Conservation (phyloP, 768 basidiomycete species). For the Auricularia sp. region DNA sequence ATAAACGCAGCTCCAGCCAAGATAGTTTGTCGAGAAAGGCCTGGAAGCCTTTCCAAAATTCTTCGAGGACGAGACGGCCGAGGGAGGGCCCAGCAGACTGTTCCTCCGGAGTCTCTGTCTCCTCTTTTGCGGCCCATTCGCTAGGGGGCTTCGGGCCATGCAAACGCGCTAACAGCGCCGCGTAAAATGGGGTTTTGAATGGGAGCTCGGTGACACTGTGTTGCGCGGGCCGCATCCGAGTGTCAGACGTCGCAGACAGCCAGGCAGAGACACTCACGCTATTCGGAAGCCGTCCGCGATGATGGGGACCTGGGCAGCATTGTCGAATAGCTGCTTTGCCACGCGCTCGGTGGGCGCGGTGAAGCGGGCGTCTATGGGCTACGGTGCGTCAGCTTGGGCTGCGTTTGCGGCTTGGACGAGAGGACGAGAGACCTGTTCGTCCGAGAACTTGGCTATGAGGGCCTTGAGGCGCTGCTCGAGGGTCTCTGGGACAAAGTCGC, state of each 20-base stretch:
- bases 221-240: background rate
- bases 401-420: background rate
- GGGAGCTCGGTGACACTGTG: slow-evolving; percentile 82
- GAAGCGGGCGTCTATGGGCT: slow-evolving; percentile 8
- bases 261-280: slow-evolving; percentile 35
- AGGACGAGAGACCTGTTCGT: slow-evolving; percentile 49
- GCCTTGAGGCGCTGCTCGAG: slow-evolving; percentile 64
- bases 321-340: slow-evolving; percentile 54
- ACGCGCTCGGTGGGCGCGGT: slow-evolving; percentile 36
- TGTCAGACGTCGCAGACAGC: too few relatives aligned
- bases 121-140: slow-evolving; percentile 21
- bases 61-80: slow-evolving; percentile 69
- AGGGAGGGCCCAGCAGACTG: slow-evolving; percentile 29
- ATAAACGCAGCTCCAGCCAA: slow-evolving; percentile 84
- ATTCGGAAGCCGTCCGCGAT: slow-evolving; percentile 68
- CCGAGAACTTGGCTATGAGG: slow-evolving; percentile 63
- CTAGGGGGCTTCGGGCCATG: slow-evolving; percentile 32
- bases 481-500: slow-evolving; percentile 27
- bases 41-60: slow-evolving; percentile 88
- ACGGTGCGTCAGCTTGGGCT: background rate
- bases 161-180: slow-evolving; percentile 64
- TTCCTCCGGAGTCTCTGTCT: slow-evolving; percentile 22
- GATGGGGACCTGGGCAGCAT: slow-evolving; percentile 47
- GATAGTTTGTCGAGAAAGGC: slow-evolving; percentile 77
- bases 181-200: slow-evolving; percentile 87